These are phyloP conservation scores for Cyberlindnera petersonii DNA, from an alignment of 805 yeast species.

Conservation along the genomic window DNA sequence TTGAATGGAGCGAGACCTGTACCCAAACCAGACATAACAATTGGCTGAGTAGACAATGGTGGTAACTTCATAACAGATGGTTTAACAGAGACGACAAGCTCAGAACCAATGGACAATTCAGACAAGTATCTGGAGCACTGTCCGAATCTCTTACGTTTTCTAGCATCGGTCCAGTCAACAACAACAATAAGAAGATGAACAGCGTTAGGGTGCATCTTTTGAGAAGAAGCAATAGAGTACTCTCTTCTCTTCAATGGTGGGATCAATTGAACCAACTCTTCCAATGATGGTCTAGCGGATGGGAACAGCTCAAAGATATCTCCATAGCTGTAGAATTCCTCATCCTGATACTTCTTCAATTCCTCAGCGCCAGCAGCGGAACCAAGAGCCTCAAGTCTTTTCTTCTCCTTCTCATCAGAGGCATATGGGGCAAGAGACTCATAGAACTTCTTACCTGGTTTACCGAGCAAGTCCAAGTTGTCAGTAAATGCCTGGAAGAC, in stretches of 20 bases:
- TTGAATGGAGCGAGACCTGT: slow-evolving; percentile 98
- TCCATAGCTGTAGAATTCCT: slow-evolving; percentile 72
- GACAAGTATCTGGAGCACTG: slow-evolving; percentile 91
- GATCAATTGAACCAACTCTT: slow-evolving; percentile 65
- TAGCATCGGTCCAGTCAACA: slow-evolving; percentile 89
- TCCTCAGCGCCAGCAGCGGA: slow-evolving; percentile 80
- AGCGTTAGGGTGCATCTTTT: slow-evolving; percentile 84
- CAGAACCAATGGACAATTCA: slow-evolving; percentile 73
- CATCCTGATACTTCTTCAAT: slow-evolving; percentile 81
- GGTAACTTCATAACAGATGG: slow-evolving; percentile 98
- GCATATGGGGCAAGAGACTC: slow-evolving; percentile 77
- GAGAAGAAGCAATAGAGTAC: slow-evolving; percentile 96
- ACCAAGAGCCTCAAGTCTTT: slow-evolving; percentile 56
- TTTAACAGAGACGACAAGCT: slow-evolving; percentile 88
- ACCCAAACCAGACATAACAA: slow-evolving; percentile 95
- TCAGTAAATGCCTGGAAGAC: slow-evolving; percentile 77
- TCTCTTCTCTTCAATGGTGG: slow-evolving; percentile 94
- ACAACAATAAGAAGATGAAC: slow-evolving; percentile 91
- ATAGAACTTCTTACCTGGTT: slow-evolving; percentile 92
- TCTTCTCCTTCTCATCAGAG: slow-evolving; percentile 61
- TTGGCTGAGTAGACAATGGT: slow-evolving; percentile 79
- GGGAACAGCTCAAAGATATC: slow-evolving; percentile 78
- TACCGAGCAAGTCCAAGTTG: slow-evolving; percentile 84
- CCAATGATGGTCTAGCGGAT: slow-evolving; percentile 74
- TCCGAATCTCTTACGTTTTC: slow-evolving; percentile 84